These are phyloP conservation scores for Tylopilus cervinicoccineus DNA, from an alignment of 768 basidiomycete genomes.

Conservation along the genomic window DNA sequence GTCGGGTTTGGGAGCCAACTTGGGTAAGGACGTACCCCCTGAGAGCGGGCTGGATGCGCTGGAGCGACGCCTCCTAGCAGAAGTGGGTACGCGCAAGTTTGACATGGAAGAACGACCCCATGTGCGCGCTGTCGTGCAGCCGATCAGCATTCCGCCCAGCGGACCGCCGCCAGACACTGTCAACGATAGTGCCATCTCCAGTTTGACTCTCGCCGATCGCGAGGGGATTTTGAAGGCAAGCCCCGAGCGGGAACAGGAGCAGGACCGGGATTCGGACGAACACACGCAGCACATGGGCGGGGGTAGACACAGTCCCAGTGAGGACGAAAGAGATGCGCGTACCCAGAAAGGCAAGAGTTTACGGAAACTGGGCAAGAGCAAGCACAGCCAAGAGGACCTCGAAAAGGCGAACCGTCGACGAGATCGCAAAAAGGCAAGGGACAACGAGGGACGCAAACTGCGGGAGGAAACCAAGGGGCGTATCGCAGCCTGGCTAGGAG, in stretches of 20 bases:
- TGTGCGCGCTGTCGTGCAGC: conserved; percentile 35
- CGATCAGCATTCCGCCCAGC: conserved; percentile 36
- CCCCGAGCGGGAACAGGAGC: conserved; percentile 25
- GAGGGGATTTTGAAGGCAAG: conserved; percentile 15
- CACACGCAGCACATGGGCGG: conserved; percentile 28
- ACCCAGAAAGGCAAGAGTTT: conserved; percentile 27
- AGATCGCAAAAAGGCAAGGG: conserved; percentile 29
- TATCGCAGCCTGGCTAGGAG: conserved; percentile 76
- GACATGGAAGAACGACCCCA: conserved; percentile 32
- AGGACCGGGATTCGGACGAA: conserved; percentile 31
- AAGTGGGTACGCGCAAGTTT: conserved; percentile 64
- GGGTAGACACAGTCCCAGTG: conserved; percentile 23
- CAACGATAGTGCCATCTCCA: conserved; percentile 48
- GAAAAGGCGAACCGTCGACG: conserved; percentile 22
- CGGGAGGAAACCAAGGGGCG: conserved; percentile 57
- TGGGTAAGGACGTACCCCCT: conserved; percentile 16
- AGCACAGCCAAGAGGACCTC: conserved; percentile 25
- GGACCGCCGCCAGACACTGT: conserved; percentile 22
- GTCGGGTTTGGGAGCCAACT: conserved; percentile 22
- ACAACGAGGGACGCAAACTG: conserved; percentile 36
- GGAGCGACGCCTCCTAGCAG: conserved; percentile 60
- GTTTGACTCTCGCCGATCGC: conserved; percentile 38
- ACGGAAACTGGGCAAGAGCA: conserved; percentile 23
- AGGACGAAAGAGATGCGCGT: conserved; percentile 30
- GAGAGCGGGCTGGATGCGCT: conserved; percentile 71